Evolutionary conservation across 1,284 basidiomycete species (phyloP).

Genomic region (Cryptococcus jaspeensis): DNA sequence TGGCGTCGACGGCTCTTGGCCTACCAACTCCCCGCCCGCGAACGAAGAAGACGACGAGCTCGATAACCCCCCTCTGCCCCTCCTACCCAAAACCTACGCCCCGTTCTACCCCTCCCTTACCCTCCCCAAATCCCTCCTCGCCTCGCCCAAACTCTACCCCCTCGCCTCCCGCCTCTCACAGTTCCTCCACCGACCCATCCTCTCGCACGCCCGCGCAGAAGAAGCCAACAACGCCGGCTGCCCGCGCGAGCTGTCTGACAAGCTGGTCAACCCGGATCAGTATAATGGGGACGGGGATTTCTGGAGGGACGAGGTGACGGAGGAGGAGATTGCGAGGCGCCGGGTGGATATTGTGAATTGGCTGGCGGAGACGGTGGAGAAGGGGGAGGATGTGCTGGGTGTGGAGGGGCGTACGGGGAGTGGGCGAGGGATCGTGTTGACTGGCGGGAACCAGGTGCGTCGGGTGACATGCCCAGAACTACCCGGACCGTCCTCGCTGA

Average conservation of each 20-base stretch:
- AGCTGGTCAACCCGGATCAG: slow-evolving; percentile 51
- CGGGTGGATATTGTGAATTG: slow-evolving; percentile 45
- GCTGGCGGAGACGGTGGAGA: slow-evolving; percentile 32
- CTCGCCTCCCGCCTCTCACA: slow-evolving; percentile 24
- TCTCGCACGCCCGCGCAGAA: slow-evolving; percentile 18
- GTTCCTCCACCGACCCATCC: slow-evolving; percentile 41
- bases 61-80: slow-evolving; percentile 10
- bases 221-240: slow-evolving; percentile 29
- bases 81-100: slow-evolving; percentile 18
- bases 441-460: slow-evolving; percentile 52
- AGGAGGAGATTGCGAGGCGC: slow-evolving; percentile 36
- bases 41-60: slow-evolving; percentile 3
- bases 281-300: slow-evolving; percentile 40
- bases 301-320: slow-evolving; percentile 41
- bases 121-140: slow-evolving; percentile 19
- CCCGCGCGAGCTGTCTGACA: slow-evolving; percentile 35
- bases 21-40: neutral
- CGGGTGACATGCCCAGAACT: neutral
- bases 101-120: slow-evolving; percentile 14
- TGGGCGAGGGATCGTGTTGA: slow-evolving; percentile 52
- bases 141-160: slow-evolving; percentile 9
- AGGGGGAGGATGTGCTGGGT: slow-evolving; percentile 37
- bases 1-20: neutral
- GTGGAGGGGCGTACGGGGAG: slow-evolving; percentile 18
- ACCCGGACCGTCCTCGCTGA: neutral